A percentile compares a stretch with the other conserved stretches of the same genome.
Evolutionary conservation across 1,139 yeast species (phyloP).

Genomic region (Sugiyamaella castrensis): DNA sequence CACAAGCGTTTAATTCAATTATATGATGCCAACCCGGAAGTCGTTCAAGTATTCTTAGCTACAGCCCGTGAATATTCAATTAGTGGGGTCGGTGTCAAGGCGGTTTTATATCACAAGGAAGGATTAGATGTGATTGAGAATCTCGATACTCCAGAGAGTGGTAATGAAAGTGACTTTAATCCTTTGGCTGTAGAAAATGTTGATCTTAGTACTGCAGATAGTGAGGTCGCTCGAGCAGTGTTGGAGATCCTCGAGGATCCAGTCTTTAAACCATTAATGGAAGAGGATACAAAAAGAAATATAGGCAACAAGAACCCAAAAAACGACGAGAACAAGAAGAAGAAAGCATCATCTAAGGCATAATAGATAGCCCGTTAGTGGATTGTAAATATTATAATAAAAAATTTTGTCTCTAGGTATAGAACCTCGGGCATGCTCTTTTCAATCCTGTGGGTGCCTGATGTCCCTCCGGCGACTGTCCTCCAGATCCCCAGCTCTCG

Average conservation of each 20-base stretch:
- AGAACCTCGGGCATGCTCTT: no score
- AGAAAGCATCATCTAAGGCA: no score
- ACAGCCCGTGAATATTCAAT: slow-evolving; percentile 74
- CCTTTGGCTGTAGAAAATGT: slow-evolving; percentile 18
- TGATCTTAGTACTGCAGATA: slow-evolving; percentile 37
- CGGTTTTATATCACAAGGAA: slow-evolving; percentile 64
- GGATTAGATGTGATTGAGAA: slow-evolving; percentile 44
- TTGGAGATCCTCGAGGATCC: slow-evolving; percentile 66
- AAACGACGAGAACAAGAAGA: no score
- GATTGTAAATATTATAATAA: background rate
- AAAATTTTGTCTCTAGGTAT: no score
- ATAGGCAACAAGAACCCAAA: no score
- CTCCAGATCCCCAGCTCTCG: slow-evolving; percentile 9
- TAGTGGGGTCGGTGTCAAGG: slow-evolving; percentile 80
- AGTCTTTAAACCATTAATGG: slow-evolving; percentile 45
- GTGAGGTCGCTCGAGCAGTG: slow-evolving; percentile 70
- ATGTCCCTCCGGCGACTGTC: slow-evolving; percentile 8
- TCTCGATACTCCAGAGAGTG: slow-evolving; percentile 29
- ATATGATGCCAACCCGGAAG: slow-evolving; percentile 83
- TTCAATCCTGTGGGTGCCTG: no score
- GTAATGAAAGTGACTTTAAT: slow-evolving; percentile 11
- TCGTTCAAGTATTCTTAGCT: slow-evolving; percentile 77
- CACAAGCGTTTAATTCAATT: slow-evolving; percentile 69
- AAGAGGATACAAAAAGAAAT: slow-evolving; percentile 9
- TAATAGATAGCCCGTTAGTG: background rate